Evolutionary conservation across 345 rosid genomes (phyloP).

Genomic region (Euphorbia lathyris): DNA sequence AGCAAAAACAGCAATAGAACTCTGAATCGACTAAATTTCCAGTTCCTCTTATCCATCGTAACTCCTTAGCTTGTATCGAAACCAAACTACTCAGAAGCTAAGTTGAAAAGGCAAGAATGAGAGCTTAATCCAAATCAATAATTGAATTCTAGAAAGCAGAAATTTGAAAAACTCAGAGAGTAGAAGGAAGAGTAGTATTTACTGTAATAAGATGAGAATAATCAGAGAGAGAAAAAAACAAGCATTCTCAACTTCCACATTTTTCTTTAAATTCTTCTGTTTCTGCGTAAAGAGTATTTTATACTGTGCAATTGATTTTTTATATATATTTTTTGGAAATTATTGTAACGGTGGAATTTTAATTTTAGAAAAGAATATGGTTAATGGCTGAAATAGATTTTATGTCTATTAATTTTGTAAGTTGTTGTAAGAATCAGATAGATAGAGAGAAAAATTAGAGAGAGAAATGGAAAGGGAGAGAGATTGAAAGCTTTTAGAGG

Average conservation of each 20-base stretch:
- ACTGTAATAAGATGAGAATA: not conserved
- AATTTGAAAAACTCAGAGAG: too few species aligned
- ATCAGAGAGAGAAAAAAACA: not conserved
- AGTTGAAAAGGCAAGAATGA: not conserved
- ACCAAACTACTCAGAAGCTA: not conserved
- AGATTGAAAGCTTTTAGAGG: too few species aligned
- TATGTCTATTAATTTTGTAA: too few species aligned
- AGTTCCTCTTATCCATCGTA: constrained; percentile 16
- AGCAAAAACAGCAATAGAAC: constrained; percentile 8
- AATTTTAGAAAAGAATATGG: too few species aligned
- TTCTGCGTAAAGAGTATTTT: not conserved
- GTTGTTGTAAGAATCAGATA: too few species aligned
- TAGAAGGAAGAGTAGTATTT: not conserved
- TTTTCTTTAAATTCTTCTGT: not conserved
- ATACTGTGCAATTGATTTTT: not conserved
- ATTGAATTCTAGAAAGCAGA: not conserved
- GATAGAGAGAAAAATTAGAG: too few species aligned
- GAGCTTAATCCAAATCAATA: not conserved
- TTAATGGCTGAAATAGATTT: too few species aligned
- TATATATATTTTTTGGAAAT: too few species aligned
- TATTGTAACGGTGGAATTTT: too few species aligned
- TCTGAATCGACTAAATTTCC: constrained; percentile 18
- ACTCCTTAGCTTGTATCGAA: not conserved
- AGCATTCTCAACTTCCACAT: not conserved
- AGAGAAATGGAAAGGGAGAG: too few species aligned